These are phyloP conservation scores for Neurospora sp. DNA, from an alignment of 495 filamentous ascomycete species.

Conservation along the genomic window DNA sequence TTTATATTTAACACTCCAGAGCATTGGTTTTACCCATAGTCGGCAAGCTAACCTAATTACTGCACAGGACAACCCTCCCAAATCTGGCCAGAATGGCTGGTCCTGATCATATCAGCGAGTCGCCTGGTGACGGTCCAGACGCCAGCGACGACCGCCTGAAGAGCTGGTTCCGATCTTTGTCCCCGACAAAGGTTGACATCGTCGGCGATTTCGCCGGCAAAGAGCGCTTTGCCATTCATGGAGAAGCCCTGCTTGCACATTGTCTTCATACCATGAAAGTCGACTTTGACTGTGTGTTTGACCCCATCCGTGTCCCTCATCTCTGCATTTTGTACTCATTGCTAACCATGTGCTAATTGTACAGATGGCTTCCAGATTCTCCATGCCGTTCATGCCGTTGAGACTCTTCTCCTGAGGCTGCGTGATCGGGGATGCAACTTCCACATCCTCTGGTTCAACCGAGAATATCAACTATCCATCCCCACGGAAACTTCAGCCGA, in stretches of 20 bases:
- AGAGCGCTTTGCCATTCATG: conserved; percentile 63
- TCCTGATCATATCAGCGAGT: neutral
- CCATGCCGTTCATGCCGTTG: conserved; percentile 58
- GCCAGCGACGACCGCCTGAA: neutral
- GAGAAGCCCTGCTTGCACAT: conserved; percentile 57
- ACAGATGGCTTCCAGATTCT: conserved; percentile 58
- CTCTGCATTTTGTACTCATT: neutral
- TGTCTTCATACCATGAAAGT: conserved; percentile 49
- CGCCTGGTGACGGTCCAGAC: neutral
- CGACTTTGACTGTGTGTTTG: conserved; percentile 44
- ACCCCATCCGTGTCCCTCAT: neutral
- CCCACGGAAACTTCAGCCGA: conserved; percentile 18
- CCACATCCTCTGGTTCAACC: conserved; percentile 57
- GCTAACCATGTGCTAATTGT: neutral
- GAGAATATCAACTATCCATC: conserved; percentile 35
- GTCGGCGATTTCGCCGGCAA: conserved; percentile 66
- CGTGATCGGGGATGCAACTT: conserved; percentile 54
- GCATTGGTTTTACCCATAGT: neutral
- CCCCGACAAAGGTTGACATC: conserved; percentile 41
- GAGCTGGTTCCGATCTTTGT: neutral
- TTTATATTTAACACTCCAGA: neutral
- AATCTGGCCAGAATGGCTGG: neutral
- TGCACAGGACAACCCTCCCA: neutral
- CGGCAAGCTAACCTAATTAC: neutral
- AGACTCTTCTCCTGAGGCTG: conserved; percentile 51